A percentile compares a stretch with the other conserved stretches of the same genome.
Conservation (phyloP, 2,329 filamentous ascomycete genomes). For the Talaromyces sp. region DNA sequence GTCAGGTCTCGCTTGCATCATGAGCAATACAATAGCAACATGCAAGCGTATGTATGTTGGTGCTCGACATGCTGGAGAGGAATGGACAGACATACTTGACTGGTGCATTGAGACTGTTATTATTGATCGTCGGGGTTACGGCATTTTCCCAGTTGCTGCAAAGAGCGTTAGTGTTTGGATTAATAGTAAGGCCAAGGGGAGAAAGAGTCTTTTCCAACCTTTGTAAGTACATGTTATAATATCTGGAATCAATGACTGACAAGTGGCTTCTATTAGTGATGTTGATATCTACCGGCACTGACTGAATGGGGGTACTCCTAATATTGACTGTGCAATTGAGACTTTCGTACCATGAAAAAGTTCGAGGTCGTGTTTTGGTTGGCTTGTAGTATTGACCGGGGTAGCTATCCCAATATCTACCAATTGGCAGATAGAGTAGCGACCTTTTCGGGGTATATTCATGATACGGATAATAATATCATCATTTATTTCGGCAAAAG, state of each 20-base stretch:
- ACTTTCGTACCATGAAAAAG: not conserved
- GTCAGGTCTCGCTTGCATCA: constrained; percentile 58
- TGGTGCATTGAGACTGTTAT: constrained; percentile 58
- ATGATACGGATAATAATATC: too few species aligned
- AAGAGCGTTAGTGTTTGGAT: constrained; percentile 66
- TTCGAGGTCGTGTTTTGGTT: not conserved
- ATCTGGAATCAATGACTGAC: not conserved
- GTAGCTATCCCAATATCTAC: too few species aligned
- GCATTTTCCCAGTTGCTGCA: constrained; percentile 57
- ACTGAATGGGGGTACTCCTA: not conserved
- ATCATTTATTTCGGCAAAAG: constrained; percentile 62
- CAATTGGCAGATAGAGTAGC: not conserved
- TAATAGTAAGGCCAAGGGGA: constrained; percentile 56
- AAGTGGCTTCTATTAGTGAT: constrained; percentile 7
- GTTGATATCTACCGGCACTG: constrained; percentile 9
- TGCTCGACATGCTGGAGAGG: constrained; percentile 58
- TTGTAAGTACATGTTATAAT: constrained; percentile 42
- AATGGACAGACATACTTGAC: constrained; percentile 65
- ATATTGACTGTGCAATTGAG: not conserved
- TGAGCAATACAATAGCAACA: constrained; percentile 55
- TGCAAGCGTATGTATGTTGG: constrained; percentile 67
- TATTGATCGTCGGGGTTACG: constrained; percentile 64
- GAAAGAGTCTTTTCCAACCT: constrained; percentile 45
- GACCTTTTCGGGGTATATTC: too few species aligned
- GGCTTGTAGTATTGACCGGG: not conserved